phyloP scores from a whole-genome alignment of 148 eudicot genomes.

The Diospyros lotus region DNA sequence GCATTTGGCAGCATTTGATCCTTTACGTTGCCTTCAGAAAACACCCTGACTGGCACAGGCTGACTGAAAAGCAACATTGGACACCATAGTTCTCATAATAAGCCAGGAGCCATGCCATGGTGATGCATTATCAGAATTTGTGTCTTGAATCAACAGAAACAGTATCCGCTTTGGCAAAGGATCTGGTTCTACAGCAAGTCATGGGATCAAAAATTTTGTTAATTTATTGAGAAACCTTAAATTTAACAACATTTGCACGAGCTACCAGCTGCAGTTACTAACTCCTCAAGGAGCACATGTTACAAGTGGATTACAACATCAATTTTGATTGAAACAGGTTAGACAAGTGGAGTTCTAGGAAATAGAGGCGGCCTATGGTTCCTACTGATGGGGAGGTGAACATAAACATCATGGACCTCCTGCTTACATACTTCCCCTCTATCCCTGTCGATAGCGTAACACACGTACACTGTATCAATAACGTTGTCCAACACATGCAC shows the following conservation, averaged over 20 bases:
- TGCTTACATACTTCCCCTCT: constrained; percentile 61
- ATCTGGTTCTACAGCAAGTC: too few species aligned
- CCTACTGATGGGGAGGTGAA: constrained; percentile 79
- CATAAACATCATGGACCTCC: constrained; percentile 77
- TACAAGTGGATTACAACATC: constrained; percentile 11
- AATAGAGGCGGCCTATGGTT: constrained; percentile 42
- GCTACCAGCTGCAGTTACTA: not conserved
- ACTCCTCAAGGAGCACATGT: not conserved
- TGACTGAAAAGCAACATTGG: too few species aligned
- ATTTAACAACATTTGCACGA: constrained; percentile 1
- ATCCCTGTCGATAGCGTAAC: constrained; percentile 89
- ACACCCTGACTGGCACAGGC: not conserved
- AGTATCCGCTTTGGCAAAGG: too few species aligned
- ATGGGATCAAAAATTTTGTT: not conserved
- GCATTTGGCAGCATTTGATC: constrained; percentile 10
- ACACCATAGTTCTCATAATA: too few species aligned
- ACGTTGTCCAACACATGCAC: constrained; percentile 72
- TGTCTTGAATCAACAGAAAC: too few species aligned
- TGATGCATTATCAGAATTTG: too few species aligned
- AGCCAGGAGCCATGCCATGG: too few species aligned
- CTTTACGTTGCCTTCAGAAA: not conserved
- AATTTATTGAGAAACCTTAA: not conserved
- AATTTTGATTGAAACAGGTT: constrained; percentile 7
- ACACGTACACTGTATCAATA: constrained; percentile 78
- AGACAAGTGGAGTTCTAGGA: constrained; percentile 56